Percentiles rank a stretch among this genome's conserved stretches.
These are phyloP conservation scores for Hemileccinum rubropunctum DNA, from an alignment of 768 basidiomycete genomes.

Conservation along the genomic window DNA sequence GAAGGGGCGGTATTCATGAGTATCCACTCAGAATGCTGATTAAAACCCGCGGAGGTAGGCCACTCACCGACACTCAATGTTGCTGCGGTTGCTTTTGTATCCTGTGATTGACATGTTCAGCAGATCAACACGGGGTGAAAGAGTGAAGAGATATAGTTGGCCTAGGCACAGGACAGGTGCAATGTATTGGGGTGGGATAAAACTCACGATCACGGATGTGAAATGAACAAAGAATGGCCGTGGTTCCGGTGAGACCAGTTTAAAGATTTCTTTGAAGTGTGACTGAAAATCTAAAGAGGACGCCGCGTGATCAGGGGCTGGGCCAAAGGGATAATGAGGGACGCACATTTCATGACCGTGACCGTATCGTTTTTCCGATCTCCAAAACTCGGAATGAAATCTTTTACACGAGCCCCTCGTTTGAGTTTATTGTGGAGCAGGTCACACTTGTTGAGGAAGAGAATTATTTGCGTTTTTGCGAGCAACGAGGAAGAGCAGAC, in stretches of 20 bases:
- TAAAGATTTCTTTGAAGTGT: constrained; percentile 75
- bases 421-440: constrained; percentile 70
- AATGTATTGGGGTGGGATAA: constrained; percentile 2
- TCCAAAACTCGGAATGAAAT: constrained; percentile 71
- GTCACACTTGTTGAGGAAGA: constrained; percentile 70
- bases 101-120: constrained; percentile 41
- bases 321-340: not conserved
- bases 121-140: not conserved
- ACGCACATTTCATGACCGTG: constrained; percentile 70
- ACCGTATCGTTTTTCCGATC: constrained; percentile 67
- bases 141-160: too few species aligned
- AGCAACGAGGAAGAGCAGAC: constrained; percentile 68
- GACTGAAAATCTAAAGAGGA: constrained; percentile 63
- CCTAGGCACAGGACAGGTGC: constrained; percentile 1
- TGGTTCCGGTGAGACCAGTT: constrained; percentile 56
- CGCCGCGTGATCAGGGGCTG: constrained; percentile 10
- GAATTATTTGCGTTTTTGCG: constrained; percentile 48
- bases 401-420: constrained; percentile 61
- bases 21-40: not conserved
- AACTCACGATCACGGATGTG: constrained; percentile 73
- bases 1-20: constrained; percentile 7
- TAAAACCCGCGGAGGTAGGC: not conserved
- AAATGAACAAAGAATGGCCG: constrained; percentile 71
- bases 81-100: constrained; percentile 69
- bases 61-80: constrained; percentile 65